phyloP scores from a whole-genome alignment of 2,329 filamentous ascomycete genomes.

The Clathrospora elynae region DNA sequence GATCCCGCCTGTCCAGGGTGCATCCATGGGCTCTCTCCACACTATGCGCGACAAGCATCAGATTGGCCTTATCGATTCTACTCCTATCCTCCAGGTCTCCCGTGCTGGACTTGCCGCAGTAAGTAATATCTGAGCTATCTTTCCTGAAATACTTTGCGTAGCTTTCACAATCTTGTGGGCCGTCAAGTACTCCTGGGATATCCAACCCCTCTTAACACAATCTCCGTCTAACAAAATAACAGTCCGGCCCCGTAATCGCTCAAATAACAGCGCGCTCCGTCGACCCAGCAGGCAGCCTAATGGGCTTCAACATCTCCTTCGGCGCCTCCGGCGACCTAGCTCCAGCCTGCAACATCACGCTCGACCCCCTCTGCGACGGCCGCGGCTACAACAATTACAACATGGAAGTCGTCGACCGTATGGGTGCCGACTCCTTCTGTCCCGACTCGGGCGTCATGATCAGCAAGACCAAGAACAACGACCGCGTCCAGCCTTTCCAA shows the following conservation, averaged over 20 bases:
- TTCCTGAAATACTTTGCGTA: too few species aligned
- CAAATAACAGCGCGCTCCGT: conserved; percentile 57
- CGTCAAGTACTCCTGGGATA: too few species aligned
- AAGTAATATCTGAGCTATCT: too few species aligned
- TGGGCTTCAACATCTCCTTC: conserved; percentile 57
- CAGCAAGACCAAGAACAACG: conserved; percentile 58
- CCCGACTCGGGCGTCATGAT: conserved; percentile 60
- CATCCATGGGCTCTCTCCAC: conserved; percentile 58
- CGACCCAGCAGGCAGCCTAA: conserved; percentile 49
- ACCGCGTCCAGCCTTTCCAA: conserved; percentile 55
- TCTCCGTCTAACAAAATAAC: too few species aligned
- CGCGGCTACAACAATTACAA: conserved; percentile 59
- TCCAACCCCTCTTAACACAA: too few species aligned
- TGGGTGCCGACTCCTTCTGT: conserved; percentile 60
- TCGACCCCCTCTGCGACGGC: conserved; percentile 58
- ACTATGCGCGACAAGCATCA: conserved; percentile 60
- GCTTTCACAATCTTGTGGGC: too few species aligned
- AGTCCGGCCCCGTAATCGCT: conserved; percentile 55
- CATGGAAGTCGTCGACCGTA: conserved; percentile 59
- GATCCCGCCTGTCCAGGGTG: conserved; percentile 57
- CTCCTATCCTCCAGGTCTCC: conserved; percentile 54
- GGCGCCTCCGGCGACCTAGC: conserved; percentile 51
- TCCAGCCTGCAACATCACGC: conserved; percentile 51
- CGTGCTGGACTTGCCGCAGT: conserved; percentile 49
- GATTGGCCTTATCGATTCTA: conserved; percentile 55